Base-by-base conservation (phyloP, 441 rosid species). In the Biscutella laevigata region DNA sequence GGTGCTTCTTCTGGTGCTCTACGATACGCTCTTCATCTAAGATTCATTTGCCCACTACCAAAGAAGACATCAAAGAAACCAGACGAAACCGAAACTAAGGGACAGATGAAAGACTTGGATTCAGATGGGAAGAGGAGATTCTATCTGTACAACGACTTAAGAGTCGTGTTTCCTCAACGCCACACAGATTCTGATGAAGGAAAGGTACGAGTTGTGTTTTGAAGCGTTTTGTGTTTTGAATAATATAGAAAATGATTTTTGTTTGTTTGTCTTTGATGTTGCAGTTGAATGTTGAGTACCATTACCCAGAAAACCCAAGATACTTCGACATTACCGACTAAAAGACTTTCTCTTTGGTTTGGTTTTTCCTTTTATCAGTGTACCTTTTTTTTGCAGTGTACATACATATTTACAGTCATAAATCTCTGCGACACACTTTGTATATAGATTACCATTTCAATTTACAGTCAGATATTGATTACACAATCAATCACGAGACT, bases 141-240 rank as follows among this genome's bases (percentile, higher is more conserved):
- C 77, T 91, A 85, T 68, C 65, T 91, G 43, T 87, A 83, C 73
- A 91, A 87, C 55, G 98, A 91, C 60, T 49, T 91, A 75, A 83
- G 91, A 70, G 95, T 78, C 1, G 90, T 91, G 43, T 91, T 91
- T 68, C 96, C 98, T 46, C 98, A 91, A 62, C 95, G 96, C 51
- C 98, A 91, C 76, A 75, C 96, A 22, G 98, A 91, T 53, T 57
- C 86, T 16, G 98, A 91, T 59, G 98, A 91, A 77, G 96, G 98
- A 70, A 83, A 87, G 98, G 98, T 91, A 78, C 52, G 72, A 17
- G 2, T 17, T 17, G 1, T 17, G 1, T 17, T 17, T 17, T 17
- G 20, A 17, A 17, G 42, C 39, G 20, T 40, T 48, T 34, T 3
- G 27, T 12, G 1, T 37, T 1, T n/a, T 9, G 4, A 19, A 24